A percentile compares a stretch with the other conserved stretches of the same genome.
Evolutionary conservation across 768 basidiomycete genomes (phyloP).

Genomic region (Tubosaeta brunneosetosa): DNA sequence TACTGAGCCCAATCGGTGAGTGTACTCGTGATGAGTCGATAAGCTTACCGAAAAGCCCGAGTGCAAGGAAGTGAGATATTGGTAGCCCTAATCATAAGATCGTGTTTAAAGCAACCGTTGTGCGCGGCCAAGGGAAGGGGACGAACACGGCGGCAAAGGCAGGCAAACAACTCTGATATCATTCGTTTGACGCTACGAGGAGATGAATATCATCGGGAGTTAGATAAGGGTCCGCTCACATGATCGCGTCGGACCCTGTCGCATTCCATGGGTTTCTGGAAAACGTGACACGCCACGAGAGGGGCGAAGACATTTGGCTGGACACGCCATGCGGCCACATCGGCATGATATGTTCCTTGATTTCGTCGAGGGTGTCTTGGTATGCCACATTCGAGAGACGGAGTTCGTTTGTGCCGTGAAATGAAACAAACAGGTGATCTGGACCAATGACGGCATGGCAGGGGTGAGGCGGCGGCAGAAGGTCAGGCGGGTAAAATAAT

Average conservation of each 20-base stretch:
- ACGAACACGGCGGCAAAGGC: constrained; percentile 57
- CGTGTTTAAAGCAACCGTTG: constrained; percentile 7
- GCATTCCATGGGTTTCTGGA: constrained; percentile 65
- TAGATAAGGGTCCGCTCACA: constrained; percentile 36
- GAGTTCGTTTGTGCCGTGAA: constrained; percentile 62
- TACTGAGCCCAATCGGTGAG: constrained; percentile 33
- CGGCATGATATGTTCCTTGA: constrained; percentile 51
- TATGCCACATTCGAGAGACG: constrained; percentile 42
- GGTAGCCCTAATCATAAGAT: constrained; percentile 52
- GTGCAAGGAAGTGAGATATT: constrained; percentile 62
- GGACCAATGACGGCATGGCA: constrained; percentile 20
- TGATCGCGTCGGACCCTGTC: constrained; percentile 46
- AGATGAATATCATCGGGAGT: constrained; percentile 19
- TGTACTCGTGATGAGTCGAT: constrained; percentile 9
- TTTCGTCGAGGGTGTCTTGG: constrained; percentile 55
- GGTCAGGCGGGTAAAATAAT: constrained; percentile 1
- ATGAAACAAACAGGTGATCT: constrained; percentile 74
- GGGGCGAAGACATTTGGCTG: constrained; percentile 35
- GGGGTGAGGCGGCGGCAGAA: constrained; percentile 20
- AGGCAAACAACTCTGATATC: constrained; percentile 53
- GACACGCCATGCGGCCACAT: constrained; percentile 66
- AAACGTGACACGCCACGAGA: constrained; percentile 60
- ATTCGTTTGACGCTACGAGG: constrained; percentile 51
- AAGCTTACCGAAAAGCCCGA: constrained; percentile 46
- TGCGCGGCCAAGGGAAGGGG: constrained; percentile 3